These are phyloP conservation scores for Podosphaera aphanis DNA, from an alignment of 2,329 filamentous ascomycete species.

Conservation along the genomic window DNA sequence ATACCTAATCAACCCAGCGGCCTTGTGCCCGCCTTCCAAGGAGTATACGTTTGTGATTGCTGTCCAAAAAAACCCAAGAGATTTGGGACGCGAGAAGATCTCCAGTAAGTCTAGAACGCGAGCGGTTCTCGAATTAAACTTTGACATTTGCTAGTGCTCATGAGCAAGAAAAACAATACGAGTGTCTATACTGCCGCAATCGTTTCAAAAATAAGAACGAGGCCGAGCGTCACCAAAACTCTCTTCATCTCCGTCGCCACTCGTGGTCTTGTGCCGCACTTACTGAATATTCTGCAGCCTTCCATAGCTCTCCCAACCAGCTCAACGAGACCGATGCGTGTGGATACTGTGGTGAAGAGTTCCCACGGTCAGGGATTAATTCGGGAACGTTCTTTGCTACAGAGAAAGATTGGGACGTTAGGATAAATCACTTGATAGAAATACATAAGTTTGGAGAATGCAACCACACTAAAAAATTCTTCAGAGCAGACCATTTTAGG, in stretches of 20 bases:
- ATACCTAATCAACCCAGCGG: slow-evolving; percentile 21
- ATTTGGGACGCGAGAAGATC: slow-evolving; percentile 63
- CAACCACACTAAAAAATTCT: slow-evolving; percentile 97
- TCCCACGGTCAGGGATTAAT: slow-evolving; percentile 22
- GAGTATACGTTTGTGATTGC: slow-evolving; percentile 63
- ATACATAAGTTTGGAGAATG: slow-evolving; percentile 95
- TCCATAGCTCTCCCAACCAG: slow-evolving; percentile 52
- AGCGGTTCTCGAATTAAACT: neutral
- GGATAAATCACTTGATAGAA: slow-evolving; percentile 68
- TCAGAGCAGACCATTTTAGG: slow-evolving; percentile 86
- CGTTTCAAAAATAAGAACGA: slow-evolving; percentile 99
- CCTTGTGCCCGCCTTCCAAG: slow-evolving; percentile 25
- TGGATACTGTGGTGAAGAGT: slow-evolving; percentile 90
- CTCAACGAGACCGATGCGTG: slow-evolving; percentile 56
- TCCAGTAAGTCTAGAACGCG: slow-evolving; percentile 38
- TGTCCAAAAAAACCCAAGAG: slow-evolving; percentile 95
- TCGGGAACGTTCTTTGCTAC: slow-evolving; percentile 30
- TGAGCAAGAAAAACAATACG: slow-evolving; percentile 89
- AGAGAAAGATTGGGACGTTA: slow-evolving; percentile 68
- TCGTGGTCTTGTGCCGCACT: slow-evolving; percentile 94
- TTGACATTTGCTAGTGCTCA: slow-evolving; percentile 38
- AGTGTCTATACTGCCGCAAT: slow-evolving; percentile 77
- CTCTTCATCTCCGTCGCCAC: slow-evolving; percentile 71
- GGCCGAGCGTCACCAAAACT: slow-evolving; percentile 88
- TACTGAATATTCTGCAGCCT: slow-evolving; percentile 53